Evolutionary conservation across 148 eudicot species (phyloP), one percentile per base, ranked within the genome.

Genomic region (Tetragonia tetragonoides): DNA sequence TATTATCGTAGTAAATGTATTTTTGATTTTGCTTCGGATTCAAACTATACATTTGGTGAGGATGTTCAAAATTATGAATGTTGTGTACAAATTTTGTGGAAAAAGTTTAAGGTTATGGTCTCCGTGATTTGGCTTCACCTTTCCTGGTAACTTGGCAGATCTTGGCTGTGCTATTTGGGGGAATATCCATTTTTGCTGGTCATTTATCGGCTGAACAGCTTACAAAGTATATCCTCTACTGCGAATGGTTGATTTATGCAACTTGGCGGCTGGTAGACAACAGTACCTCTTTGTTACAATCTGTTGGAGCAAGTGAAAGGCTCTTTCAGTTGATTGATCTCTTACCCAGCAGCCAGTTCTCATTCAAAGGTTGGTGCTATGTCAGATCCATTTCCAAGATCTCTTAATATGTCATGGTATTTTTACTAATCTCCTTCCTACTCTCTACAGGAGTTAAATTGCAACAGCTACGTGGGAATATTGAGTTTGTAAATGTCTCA

Each of bases 241-340:
- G 90, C 38, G 90, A 88, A 76, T 88, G 90, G 90, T 79, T 88
- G 79, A 86, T 88, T 49, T 86, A 84, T 78, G 90, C 90, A 39
- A 86, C 90, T 53, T 88, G 88, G 87, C 84, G 90, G 73, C 57
- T 86, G 68, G 81, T 77, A 74, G 85, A 86, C 77, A 86, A 78
- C 72, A 65, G 81, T 28, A 76, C 84, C 54, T 88, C 90, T 46
- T 63, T 88, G 66, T 61, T 84, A 46, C 90, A 84, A 66, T 82
- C 84, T 76, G 68, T 86, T 76, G 90, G 90, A 66, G 87, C 90
- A 41, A 84, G 88, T 81, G 88, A 88, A 80, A 88, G 75, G 74
- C 82, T 88, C 41, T 88, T 86, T 70, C 83, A 82, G 75, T 41
- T 86, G 77, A 86, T 88, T 59, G 75, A 75, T 86, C 84, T 86